Evolutionary conservation across 192 early-diverging fungal species (phyloP), one percentile per base, ranked within the genome.

Genomic region (Coemansia sp.): DNA sequence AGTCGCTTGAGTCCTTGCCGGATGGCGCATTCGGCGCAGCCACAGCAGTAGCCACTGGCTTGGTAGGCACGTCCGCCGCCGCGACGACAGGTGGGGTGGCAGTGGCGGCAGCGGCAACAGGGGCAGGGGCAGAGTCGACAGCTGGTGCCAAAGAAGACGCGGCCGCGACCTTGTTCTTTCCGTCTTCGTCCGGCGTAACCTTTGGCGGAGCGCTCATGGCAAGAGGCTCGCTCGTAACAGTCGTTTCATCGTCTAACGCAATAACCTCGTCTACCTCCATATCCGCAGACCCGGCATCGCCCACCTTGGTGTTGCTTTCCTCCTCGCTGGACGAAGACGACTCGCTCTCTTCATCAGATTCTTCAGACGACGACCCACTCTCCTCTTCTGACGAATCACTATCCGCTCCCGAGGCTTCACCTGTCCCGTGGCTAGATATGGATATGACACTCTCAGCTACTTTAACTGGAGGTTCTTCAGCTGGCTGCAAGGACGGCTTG

Each of bases 301-400:
- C 16, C 16, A 16, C 36, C 13, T 68, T 39, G 5, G 34, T 22
- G 15, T 34, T 41, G 4, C 24, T 4, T 29, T 72, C 38, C 2
- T 49, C 29, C 6, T 71, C 69, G 27, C 39, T 58, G 2, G 73
- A 66, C 36, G 60, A 67, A 36, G 62, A 39, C 27, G 62, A 46
- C n/a, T 43, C 66, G 24, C 36, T 40, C 18, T 73, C 52, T 33
- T 71, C 62, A n/a, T 49, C 44, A 3, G 63, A 72, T 60, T 36
- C 64, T 13, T 8, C 63, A 2, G 63, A 66, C 3, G 64, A 46
- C 34, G 66, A 72, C n/a, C 47, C 69, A n/a, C 31, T 34, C 16
- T 63, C 44, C 2, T 40, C 20, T 18, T 46, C 22, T 3, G 52
- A 50, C 24, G 20, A 29, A 16, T 66, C 49, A 15, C n/a, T 49